Base-by-base conservation (phyloP, 2,329 filamentous ascomycete species). In the Hymenoscyphus albidus region DNA sequence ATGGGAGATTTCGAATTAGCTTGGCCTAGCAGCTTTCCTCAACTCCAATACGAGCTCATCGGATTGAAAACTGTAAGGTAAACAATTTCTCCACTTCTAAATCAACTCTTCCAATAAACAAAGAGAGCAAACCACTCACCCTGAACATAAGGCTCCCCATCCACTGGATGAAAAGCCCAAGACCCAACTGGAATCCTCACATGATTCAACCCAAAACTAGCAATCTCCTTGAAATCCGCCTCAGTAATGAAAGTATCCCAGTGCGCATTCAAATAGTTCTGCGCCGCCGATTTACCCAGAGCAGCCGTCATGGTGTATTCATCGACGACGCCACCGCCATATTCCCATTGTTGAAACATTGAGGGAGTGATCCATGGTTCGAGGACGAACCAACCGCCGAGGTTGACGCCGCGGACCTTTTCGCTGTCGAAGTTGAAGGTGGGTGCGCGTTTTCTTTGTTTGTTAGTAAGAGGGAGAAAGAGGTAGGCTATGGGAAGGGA, bases 141-240 rank as follows among this genome's bases (percentile, higher is more conserved):
- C 70, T 85, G 80, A 5, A 89, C 83, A 69, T 85, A 89, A 18
- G 85, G 85, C 62, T 88, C 85, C 6, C 80, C 82, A 6, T 80
- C 74, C 35, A 81, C 74, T 1, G 81, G 80, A 56, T 80, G 77
- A 12, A 87, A 75, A 40, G 86, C 85, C 87, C 87, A 89, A 73
- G 88, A 88, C 5, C 87, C 87, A 60, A 89, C 80, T 1, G 87
- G 87, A 62, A 89, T 88, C 58, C 87, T 79, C 44, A 88, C 84
- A 68, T 87, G 82, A 75, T 88, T 89, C 72, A 89, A 74, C 4
- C 86, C 86, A 16, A 65, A 68, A 13, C 65, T 67, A 40, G 77
- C 76, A 66, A 81, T 80, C 56, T 76, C 72, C n/a, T 74, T 70
- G 67, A 81, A 78, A 65, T 81, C 79, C 3, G 71, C 67, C 63